Base-by-base conservation (phyloP, 73 alveolate genomes). In the Tetrahymena elliotti region DNA sequence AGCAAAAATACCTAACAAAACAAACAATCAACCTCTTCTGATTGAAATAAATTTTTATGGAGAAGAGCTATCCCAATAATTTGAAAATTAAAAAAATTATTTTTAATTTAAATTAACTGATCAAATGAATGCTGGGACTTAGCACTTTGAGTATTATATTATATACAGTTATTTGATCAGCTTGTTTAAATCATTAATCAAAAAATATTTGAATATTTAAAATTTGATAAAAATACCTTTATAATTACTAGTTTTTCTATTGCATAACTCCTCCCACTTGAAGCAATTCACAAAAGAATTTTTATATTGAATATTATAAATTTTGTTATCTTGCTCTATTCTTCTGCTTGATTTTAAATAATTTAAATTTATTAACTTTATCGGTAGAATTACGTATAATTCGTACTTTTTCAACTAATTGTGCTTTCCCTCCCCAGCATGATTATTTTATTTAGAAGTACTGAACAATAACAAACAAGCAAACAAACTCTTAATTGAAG, bases 221-320 rank as follows among this genome's bases (percentile, higher is more conserved):
- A 27, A 27, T 68, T 68, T 68, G 36, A 68, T 68, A 68, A 68
- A 68, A 68, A 68, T 27, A 68, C 88, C 88, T 31, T 68, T n/a
- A 31, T 68, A 22, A 27, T 31, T 68, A 68, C 10, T 68, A 68
- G 16, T 68, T 68, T 68, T 68, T 68, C 88, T 68, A 68, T 31
- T 68, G 88, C 88, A 68, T 68, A 68, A 68, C 88, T 68, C n/a
- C 88, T 68, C 88, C 88, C 88, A 68, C 88, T 68, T 31, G 88
- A 68, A 68, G 88, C 88, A 68, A 68, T 18, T 68, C 88, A 3
- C 22, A 68, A 27, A 68, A 68, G 88, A 68, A 68, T 68, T 68
- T 22, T 68, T 68, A 68, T 68, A 40, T 10, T 40, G 15, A 10
- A 40, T 68, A 54, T 10, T 41, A 41, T 41, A 6, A 68, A 18